Evolutionary conservation across 805 yeast species (phyloP), one percentile per base, ranked within the genome.

Genomic region (Wickerhamomyces tratensis): DNA sequence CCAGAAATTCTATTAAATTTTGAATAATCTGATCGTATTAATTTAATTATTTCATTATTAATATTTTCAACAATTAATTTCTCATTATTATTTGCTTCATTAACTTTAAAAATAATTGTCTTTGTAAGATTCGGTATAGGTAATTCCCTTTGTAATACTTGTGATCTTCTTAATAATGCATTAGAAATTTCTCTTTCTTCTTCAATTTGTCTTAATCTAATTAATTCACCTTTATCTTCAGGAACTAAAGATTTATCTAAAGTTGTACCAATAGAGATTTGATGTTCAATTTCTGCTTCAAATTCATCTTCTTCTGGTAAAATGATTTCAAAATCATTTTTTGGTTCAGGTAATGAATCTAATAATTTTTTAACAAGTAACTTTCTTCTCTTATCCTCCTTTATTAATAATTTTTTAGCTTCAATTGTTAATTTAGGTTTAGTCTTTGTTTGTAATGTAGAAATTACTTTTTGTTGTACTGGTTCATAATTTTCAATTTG

Each of bases 141-240:
- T 8, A 78, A 60, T 0, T 65, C 72, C 40, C 58, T 55, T 50
- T 72, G 76, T 1, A 75, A 57, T 2, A 64, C 79, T 44, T 62
- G 68, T 0, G 82, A 72, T 39, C 76, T 51, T 35, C 76, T 56
- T 7, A 62, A 48, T 33, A 62, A 46, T 11, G 59, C 61, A 26
- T 44, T 45, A 38, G 41, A 13, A 2, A 15, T 14, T 8, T 52
- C 51, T 5, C 49, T 39, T 27, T 47, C 43, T n/a, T 46, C 39
- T 27, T 40, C 41, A 13, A 49, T 29, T 2, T 29, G 41, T 33
- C 46, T 41, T 25, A 46, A 44, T 37, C 54, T 52, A 25, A 47
- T 42, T 27, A 14, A 41, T 30, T 55, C 57, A 20, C 56, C 62
- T 38, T 45, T 40, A 41, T 54, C 59, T 31, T 48, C 20, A 20